Evolutionary conservation across 257 asterid species (phyloP).

Genomic region (Nicotiana benthamiana): DNA sequence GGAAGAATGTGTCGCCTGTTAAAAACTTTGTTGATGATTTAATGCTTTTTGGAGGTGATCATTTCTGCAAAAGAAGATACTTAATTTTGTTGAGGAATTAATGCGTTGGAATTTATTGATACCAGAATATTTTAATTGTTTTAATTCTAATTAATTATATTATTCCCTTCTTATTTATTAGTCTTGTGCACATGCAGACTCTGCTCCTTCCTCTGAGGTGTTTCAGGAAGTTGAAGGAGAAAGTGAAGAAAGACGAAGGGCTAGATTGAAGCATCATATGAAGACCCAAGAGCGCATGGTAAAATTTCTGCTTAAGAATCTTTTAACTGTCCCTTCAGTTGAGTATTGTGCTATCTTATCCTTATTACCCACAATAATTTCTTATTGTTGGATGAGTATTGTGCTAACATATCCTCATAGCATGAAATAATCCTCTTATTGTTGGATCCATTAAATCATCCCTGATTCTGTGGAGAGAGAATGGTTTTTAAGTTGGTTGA

Average conservation of each 20-base stretch:
- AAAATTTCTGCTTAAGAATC: background rate
- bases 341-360: background rate
- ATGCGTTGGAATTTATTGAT: background rate
- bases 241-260: slow-evolving; percentile 69
- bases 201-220: slow-evolving; percentile 51
- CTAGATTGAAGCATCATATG: slow-evolving; percentile 57
- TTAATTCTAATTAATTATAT: background rate
- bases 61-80: background rate
- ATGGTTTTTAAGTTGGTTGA: background rate
- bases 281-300: slow-evolving; percentile 79
- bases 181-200: slow-evolving; percentile 36
- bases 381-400: background rate
- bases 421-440: background rate
- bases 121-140: background rate
- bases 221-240: slow-evolving; percentile 74
- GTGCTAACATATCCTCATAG: background rate
- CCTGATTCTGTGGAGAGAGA: background rate
- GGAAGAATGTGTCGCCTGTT: slow-evolving; percentile 24
- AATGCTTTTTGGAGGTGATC: slow-evolving; percentile 60
- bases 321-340: background rate
- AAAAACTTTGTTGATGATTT: slow-evolving; percentile 35
- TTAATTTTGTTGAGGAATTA: background rate
- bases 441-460: background rate
- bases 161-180: background rate
- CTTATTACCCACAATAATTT: background rate